Evolutionary conservation across 495 filamentous ascomycete genomes (phyloP).

Genomic region (Hypoxylon subgilvum): DNA sequence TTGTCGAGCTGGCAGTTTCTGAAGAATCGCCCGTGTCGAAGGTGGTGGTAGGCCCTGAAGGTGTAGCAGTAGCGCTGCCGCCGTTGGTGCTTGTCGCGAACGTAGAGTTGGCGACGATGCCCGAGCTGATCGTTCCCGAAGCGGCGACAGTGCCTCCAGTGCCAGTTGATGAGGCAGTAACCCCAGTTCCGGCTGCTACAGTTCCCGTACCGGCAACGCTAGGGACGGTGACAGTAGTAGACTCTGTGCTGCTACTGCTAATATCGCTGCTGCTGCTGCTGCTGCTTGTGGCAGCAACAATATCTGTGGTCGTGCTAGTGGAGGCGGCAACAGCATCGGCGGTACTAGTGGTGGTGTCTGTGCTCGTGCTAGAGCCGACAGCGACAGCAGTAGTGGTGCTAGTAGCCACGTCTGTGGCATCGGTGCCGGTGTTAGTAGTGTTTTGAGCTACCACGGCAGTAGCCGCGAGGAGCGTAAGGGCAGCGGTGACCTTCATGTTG

Average conservation of each 20-base stretch:
- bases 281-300: background rate
- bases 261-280: too few species aligned
- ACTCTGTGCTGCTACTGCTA: background rate
- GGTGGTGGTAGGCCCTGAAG: constrained; percentile 32
- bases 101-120: constrained; percentile 11
- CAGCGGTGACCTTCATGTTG: constrained; percentile 25
- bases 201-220: background rate
- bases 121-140: constrained; percentile 18
- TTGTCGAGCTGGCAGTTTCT: constrained; percentile 6
- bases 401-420: background rate
- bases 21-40: constrained; percentile 26
- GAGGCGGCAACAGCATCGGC: background rate
- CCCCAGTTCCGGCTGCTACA: constrained; percentile 10
- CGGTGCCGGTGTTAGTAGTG: constrained; percentile 2
- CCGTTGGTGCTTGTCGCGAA: constrained; percentile 6
- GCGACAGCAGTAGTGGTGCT: background rate
- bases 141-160: constrained; percentile 3
- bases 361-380: background rate
- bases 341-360: background rate
- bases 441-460: constrained; percentile 31
- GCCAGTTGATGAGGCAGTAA: background rate
- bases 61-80: constrained; percentile 31
- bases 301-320: background rate
- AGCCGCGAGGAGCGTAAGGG: constrained; percentile 26
- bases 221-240: background rate